Base-by-base conservation (phyloP, 208 protist species). In the Ichthyophonus hoferi region DNA sequence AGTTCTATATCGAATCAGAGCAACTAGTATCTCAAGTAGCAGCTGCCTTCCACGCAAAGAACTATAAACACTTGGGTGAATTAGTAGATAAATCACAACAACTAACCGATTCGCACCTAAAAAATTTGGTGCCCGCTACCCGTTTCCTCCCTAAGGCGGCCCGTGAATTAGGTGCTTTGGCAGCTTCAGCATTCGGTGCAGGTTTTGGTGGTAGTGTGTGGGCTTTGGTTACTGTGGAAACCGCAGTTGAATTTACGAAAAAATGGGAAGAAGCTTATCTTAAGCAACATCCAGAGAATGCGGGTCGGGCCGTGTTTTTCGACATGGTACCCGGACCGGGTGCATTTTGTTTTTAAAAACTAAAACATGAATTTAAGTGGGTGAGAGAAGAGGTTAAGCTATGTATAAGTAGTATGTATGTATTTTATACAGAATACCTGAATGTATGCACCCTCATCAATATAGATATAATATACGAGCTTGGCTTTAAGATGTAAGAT, bases 311-410 rank as follows among this genome's bases (percentile, higher is more conserved):
- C 85, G 34, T 92, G 91, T 1, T 84, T 40, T 50, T 92, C 86
- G 39, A 94, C 77, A 42, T 82, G 83, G 1, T 40, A 34, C 76
- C 81, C 40, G 81, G 81, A 40, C 38, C 40, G 31, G 33, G 81
- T 38, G 33, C 81, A 2, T 85, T 39, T 39, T 58, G n/a, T 37
- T 14, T 85, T n/a, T 85, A 88, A n/a, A 38, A 93, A 77, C 2
- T 94, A 84, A 1, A 58, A 39, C 40, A 91, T 87, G 43, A 90
- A 38, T 67, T 94, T 94, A 89, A 94, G 93, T 81, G 91, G 92
- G 33, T 90, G 93, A 39, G 34, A n/a, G n/a, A n/a, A n/a, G n/a
- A n/a, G n/a, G n/a, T n/a, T n/a, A n/a, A n/a, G n/a, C n/a, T n/a
- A n/a, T n/a, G n/a, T n/a, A n/a, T n/a, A n/a, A n/a, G n/a, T n/a